A percentile compares a stretch with the other conserved stretches of the same genome.
Evolutionary conservation across 108 stramenopile genomes (phyloP).

Genomic region (Discostella stelligeroides): DNA sequence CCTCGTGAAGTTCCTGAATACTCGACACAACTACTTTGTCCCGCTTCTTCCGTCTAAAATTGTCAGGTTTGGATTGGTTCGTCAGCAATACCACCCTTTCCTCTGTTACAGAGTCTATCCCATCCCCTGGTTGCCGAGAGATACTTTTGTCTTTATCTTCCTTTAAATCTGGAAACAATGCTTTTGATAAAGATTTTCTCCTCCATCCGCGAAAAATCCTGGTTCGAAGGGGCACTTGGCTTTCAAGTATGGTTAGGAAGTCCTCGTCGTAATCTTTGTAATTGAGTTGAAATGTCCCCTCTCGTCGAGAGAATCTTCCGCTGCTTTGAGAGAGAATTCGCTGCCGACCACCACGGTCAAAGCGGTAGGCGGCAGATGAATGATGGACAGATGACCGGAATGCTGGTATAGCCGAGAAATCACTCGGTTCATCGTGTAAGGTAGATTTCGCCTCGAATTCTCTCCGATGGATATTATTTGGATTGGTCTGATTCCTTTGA

Average conservation of each 20-base stretch:
- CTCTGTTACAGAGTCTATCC: neutral
- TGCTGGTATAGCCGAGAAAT: no score
- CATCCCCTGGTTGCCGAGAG: no score
- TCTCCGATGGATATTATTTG: no score
- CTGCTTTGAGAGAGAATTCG: no score
- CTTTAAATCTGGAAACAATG: slow-evolving; percentile 16
- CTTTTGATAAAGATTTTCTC: slow-evolving; percentile 22
- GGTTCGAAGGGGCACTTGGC: neutral
- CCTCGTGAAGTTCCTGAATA: slow-evolving; percentile 60
- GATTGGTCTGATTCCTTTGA: no score
- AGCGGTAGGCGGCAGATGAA: no score
- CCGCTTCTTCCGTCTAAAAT: slow-evolving; percentile 16
- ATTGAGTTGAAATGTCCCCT: slow-evolving; percentile 19
- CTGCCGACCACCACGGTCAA: no score
- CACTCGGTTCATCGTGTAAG: no score
- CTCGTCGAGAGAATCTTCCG: slow-evolving; percentile 7
- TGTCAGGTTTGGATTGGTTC: neutral
- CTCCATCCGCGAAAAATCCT: slow-evolving; percentile 6
- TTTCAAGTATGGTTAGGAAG: slow-evolving; percentile 6
- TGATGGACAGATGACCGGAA: no score
- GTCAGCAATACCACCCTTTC: neutral
- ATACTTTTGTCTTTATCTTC: slow-evolving; percentile 8
- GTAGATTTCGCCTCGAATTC: no score
- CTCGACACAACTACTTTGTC: slow-evolving; percentile 39
- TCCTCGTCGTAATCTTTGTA: slow-evolving; percentile 45